Evolutionary conservation across 345 rosid species (phyloP), one percentile per base, ranked within the genome.

Genomic region (Arabis hirsuta): DNA sequence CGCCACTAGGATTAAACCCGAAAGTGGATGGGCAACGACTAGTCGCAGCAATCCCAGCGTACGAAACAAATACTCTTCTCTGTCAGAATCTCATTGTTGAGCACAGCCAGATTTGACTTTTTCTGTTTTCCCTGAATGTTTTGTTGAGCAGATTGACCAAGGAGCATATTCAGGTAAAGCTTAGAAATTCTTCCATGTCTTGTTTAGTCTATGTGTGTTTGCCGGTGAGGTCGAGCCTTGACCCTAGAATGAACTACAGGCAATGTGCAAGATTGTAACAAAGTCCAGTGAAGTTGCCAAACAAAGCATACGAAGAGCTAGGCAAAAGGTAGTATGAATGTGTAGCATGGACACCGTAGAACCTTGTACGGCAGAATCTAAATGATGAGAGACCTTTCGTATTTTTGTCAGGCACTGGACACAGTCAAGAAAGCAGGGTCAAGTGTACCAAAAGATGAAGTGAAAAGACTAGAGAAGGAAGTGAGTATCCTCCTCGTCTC

Each of bases 1-100:
- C 99, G 7, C 96, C 99, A 7, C 68, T 95, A 64, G 97, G 99
- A 27, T 80, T 95, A 81, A 90, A 91, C 84, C 99, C 99, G 1
- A 82, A 59, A 71, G 84, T 73, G 2, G 98, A 95, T 58, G 96
- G 98, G 2, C 82, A 95, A 64, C 85, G 97, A 16, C 83, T 95
- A 42, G 78, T 95, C 61, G 98, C 96, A 62, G 71, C 84, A 43
- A 87, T 95, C 78, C 99, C 99, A 61, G 82, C 86, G 98, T 95
- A 84, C 11, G n/a, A 0, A 83, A 82, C 51, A 9, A 45, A 36
- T 44, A 6, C 44, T 52, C 53, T 38, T 77, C 52, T 69, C 70
- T 62, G 1, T 58, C n/a, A 5, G 38, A 57, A 67, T 52, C 50
- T 60, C 52, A 20, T 47, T 42, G 3, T 9, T 50, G 7, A 39